Percentiles rank a stretch among this genome's conserved stretches.
Conservation (phyloP, 2,329 filamentous ascomycete genomes). For the Colletotrichum incanum region DNA sequence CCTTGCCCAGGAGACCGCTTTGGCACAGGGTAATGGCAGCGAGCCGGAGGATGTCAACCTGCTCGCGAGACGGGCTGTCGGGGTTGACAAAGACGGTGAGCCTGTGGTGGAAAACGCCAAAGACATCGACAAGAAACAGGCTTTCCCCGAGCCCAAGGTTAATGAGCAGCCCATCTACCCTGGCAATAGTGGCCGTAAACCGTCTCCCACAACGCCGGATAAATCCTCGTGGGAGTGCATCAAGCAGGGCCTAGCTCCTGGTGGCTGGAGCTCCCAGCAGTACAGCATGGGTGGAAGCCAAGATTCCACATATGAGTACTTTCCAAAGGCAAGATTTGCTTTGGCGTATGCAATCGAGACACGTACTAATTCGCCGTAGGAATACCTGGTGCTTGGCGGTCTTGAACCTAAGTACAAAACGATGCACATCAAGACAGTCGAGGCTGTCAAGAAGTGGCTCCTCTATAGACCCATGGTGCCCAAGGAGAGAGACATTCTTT, state of each 20-base stretch:
- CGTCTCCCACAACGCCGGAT: constrained; percentile 32
- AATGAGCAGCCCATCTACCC: constrained; percentile 29
- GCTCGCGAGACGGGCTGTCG: constrained; percentile 13
- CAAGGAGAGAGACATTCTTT: constrained; percentile 77
- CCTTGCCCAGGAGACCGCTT: constrained; percentile 20
- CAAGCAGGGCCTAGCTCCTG: constrained; percentile 71
- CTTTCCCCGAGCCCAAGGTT: constrained; percentile 23
- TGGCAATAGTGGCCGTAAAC: constrained; percentile 27
- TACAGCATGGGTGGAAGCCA: constrained; percentile 77
- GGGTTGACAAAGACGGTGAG: constrained; percentile 52
- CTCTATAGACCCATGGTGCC: constrained; percentile 85
- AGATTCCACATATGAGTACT: constrained; percentile 82
- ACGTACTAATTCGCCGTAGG: constrained; percentile 60
- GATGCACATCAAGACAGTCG: constrained; percentile 79
- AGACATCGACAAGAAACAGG: constrained; percentile 20
- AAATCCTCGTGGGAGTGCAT: constrained; percentile 59
- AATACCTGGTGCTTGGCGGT: constrained; percentile 83
- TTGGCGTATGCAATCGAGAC: neutral
- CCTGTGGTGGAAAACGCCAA: constrained; percentile 40
- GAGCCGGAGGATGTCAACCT: constrained; percentile 20
- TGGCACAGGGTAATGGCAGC: constrained; percentile 16
- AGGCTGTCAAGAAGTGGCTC: constrained; percentile 79
- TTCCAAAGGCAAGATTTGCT: constrained; percentile 63
- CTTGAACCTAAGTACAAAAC: constrained; percentile 79
- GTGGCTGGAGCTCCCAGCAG: constrained; percentile 60